Evolutionary conservation across 2,329 filamentous ascomycete genomes (phyloP), one percentile per base, ranked within the genome.

Genomic region (Pseudocercospora pini-densiflorae): DNA sequence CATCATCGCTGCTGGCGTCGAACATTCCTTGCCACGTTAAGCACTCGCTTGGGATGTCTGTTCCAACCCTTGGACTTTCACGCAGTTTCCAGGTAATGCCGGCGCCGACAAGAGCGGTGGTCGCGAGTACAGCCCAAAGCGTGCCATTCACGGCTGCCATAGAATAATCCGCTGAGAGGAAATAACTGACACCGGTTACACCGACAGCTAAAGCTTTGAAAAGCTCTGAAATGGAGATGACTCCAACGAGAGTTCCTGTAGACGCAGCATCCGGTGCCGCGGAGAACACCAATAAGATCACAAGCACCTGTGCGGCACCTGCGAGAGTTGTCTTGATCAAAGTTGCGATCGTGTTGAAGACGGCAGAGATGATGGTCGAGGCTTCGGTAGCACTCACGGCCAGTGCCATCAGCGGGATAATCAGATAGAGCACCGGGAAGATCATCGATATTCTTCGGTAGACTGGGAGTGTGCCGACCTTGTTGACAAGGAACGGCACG

Each of bases 171-270:
- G 78, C 77, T 70, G 79, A 81, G 49, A 83, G 73, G 66, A 79
- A 82, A 70, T 82, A 84, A 70, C 78, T 81, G 10, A 80, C 77
- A 5, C 81, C 81, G 24, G 77, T 79, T 21, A 82, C 79, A 1
- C 80, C 81, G 1, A 83, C 81, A 6, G 81, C 82, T 27, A 84
- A 78, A 12, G 81, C 81, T 63, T 80, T 81, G 75, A 83, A 83
- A 5, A 83, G 75, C 62, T 77, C 80, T 21, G 81, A 79, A 4
- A 82, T 75, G 64, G 82, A 82, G 73, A 83, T 79, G 71, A 84
- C 77, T n/a, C 82, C 82, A 54, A 83, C 79, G 5, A 83, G 78
- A 19, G 81, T 82, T 45, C 82, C 82, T 5, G 82, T 79, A 0
- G 80, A 82, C 59, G 79, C 80, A 5, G 81, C 81, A 64, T 84